Conservation (phyloP, 768 basidiomycete genomes). For the Pulveroboletus sp. region DNA sequence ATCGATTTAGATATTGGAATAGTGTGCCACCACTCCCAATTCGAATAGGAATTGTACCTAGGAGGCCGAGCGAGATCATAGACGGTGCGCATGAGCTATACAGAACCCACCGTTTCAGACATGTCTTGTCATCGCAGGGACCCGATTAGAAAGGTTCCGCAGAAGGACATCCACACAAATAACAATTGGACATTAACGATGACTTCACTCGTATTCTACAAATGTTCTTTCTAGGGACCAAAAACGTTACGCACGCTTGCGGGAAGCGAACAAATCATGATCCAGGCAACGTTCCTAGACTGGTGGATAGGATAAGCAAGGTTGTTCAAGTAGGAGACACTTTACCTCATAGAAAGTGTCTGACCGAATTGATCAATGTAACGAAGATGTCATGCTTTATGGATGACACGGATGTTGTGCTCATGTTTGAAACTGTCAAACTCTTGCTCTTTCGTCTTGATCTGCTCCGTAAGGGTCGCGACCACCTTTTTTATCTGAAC, state of each 20-base stretch:
- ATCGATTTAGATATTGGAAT: too few relatives aligned
- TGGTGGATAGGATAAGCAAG: not conserved
- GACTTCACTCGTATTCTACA: not conserved
- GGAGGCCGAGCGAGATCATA: not conserved
- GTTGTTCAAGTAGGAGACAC: not conserved
- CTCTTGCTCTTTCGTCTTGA: conserved; percentile 84
- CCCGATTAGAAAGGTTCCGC: not conserved
- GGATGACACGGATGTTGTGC: conserved; percentile 67
- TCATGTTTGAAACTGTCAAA: conserved; percentile 78
- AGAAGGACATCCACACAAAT: not conserved
- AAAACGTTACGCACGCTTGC: not conserved
- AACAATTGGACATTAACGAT: not conserved
- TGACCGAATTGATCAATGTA: not conserved
- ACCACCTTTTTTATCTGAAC: conserved; percentile 81
- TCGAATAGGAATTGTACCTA: not conserved
- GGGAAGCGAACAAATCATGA: not conserved
- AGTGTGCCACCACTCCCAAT: not conserved
- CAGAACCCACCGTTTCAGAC: conserved; percentile 2
- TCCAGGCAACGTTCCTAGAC: not conserved
- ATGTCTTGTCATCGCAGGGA: conserved; percentile 1
- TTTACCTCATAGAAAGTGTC: conserved; percentile 1
- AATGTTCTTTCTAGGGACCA: not conserved
- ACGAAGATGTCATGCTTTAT: conserved; percentile 22
- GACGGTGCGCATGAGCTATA: not conserved
- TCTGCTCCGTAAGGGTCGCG: conserved; percentile 74